phyloP scores from a whole-genome alignment of 2,329 filamentous ascomycete species.

The Aspergillus sp. region DNA sequence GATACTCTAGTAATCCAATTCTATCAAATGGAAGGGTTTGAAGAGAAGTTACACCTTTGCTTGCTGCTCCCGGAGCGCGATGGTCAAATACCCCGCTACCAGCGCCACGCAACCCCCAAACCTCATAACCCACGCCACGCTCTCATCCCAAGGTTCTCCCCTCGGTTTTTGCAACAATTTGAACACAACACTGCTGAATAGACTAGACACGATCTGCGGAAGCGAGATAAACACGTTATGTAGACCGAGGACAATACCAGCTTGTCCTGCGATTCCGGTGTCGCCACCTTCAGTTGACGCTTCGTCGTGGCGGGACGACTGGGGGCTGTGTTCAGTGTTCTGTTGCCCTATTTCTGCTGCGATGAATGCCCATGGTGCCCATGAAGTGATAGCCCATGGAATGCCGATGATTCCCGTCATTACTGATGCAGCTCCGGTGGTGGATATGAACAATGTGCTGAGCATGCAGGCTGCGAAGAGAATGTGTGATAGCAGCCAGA shows the following conservation, averaged over 20 bases:
- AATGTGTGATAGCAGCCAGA: constrained; percentile 81
- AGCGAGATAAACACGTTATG: constrained; percentile 93
- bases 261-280: constrained; percentile 61
- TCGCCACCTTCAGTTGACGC: constrained; percentile 18
- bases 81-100: constrained; percentile 66
- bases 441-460: constrained; percentile 70
- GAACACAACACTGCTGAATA: constrained; percentile 80
- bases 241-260: constrained; percentile 84
- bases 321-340: constrained; percentile 57
- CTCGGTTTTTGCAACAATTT: constrained; percentile 78
- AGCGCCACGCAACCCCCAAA: constrained; percentile 75
- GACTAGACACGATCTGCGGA: constrained; percentile 83
- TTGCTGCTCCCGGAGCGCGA: constrained; percentile 52
- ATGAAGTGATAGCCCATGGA: constrained; percentile 86
- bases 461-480: constrained; percentile 78
- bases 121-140: constrained; percentile 77
- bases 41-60: too few species aligned
- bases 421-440: constrained; percentile 63
- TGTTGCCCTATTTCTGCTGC: constrained; percentile 82
- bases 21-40: too few species aligned
- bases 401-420: constrained; percentile 78
- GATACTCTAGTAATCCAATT: too few species aligned
- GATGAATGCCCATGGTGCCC: constrained; percentile 94
- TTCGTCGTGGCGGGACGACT: constrained; percentile 26
- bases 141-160: constrained; percentile 75